These are phyloP conservation scores for Leccinum disarticulatum DNA, from an alignment of 768 basidiomycete genomes.

Conservation along the genomic window DNA sequence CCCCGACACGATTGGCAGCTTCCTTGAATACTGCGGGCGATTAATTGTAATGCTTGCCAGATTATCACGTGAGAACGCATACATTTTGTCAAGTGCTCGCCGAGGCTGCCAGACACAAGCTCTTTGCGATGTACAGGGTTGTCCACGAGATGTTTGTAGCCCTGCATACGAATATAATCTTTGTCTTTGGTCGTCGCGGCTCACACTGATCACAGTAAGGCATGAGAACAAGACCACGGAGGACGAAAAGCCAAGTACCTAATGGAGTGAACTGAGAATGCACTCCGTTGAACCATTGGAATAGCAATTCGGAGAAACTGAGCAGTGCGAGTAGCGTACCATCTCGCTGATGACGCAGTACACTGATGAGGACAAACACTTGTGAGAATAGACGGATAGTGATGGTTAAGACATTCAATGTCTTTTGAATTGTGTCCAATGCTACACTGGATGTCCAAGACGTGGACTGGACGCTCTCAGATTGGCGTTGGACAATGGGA, in stretches of 20 bases:
- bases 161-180: conserved; percentile 63
- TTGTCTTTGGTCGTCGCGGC: conserved; percentile 66
- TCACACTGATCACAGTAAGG: conserved; percentile 47
- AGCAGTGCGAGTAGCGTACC: conserved; percentile 58
- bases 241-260: conserved; percentile 27
- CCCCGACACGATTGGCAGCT: conserved; percentile 33
- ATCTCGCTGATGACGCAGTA: conserved; percentile 64
- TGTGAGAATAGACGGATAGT: conserved; percentile 58
- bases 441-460: conserved; percentile 50
- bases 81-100: conserved; percentile 54
- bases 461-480: conserved; percentile 52
- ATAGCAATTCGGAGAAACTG: conserved; percentile 52
- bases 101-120: conserved; percentile 65
- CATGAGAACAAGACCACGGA: background rate
- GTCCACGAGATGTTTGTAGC: conserved; percentile 58
- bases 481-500: conserved; percentile 61
- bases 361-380: conserved; percentile 54
- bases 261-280: conserved; percentile 23
- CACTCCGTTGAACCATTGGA: conserved; percentile 38
- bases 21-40: conserved; percentile 32
- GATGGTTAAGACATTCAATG: conserved; percentile 44
- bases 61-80: conserved; percentile 18
- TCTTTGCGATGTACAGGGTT: conserved; percentile 64
- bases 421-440: conserved; percentile 55
- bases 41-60: background rate